A percentile compares a stretch with the other conserved stretches of the same genome.
Conservation (phyloP, 305 asterid species). For the Nicotiana rustica region DNA sequence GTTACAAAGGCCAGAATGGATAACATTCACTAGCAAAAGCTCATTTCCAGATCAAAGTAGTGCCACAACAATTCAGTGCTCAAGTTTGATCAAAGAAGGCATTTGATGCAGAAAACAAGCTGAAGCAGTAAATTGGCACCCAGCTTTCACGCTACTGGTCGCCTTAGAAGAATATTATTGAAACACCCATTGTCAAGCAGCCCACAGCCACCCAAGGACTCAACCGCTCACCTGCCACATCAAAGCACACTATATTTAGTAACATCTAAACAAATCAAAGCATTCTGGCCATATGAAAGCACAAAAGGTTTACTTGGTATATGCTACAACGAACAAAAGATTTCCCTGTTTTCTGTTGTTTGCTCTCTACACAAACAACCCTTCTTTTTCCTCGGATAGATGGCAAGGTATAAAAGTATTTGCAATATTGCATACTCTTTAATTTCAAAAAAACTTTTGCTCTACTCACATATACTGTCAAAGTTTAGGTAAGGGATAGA, state of each 20-base stretch:
- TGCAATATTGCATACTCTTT: neutral
- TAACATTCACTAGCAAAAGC: constrained; percentile 22
- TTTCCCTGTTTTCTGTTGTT: neutral
- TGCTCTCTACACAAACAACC: neutral
- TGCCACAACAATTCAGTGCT: neutral
- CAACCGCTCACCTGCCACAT: constrained; percentile 75
- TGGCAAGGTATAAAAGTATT: neutral
- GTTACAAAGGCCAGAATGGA: constrained; percentile 39
- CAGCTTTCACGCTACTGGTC: neutral
- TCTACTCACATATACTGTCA: neutral
- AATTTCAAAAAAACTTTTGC: neutral
- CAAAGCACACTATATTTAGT: neutral
- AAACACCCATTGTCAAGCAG: constrained; percentile 81
- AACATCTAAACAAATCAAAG: neutral
- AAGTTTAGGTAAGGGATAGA: neutral
- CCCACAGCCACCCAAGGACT: constrained; percentile 91
- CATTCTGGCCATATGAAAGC: too few species aligned
- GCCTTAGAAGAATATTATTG: constrained; percentile 71
- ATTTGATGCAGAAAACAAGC: neutral
- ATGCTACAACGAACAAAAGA: neutral
- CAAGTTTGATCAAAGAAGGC: constrained; percentile 16
- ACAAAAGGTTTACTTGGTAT: too few species aligned
- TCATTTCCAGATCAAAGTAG: constrained; percentile 7
- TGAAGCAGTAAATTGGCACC: neutral
- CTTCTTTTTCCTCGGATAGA: neutral